Base-by-base conservation (phyloP, 2,329 filamentous ascomycete species). In the Tolypocladium album region DNA sequence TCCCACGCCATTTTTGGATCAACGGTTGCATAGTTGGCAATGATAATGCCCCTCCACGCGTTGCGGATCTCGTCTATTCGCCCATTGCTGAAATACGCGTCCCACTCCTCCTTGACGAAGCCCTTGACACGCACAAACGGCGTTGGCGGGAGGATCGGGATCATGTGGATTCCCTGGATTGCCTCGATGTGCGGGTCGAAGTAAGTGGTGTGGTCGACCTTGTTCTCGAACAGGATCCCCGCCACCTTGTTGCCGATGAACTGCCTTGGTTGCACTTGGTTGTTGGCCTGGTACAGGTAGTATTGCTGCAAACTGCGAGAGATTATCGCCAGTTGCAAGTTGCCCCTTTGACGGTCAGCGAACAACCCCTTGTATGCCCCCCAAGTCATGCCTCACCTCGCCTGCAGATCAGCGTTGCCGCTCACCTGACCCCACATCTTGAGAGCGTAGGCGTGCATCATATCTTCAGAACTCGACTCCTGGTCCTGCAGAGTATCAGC, bases 381-480 rank as follows among this genome's bases (percentile, higher is more conserved):
- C 34, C 36, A 12, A 55, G 50, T 39, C 40, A 57, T 45, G 27
- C 40, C 73, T 69, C 71, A 80, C 78, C 91, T 82, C 56, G 88
- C 88, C 72, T 93, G 90, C 82, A 97, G 87, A 65, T 88, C 86
- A 6, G 74, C 74, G 73, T 97, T 88, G n/a, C 88, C 86, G 63
- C 81, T 86, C 3, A 88, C 87, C 40, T 80, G 81, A 5, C 92
- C 94, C 94, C 94, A 97, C 87, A 97, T 90, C 79, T 96, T 96
- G 69, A 97, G 75, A 0, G 88, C 90, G 72, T 94, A 96, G 8
- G 86, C 84, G 61, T 89, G 87, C 85, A 97, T 92, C 64, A 86
- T 85, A 72, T 97, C 94, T 74, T 97, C 93, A 0, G 90, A 93
- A 55, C 88, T 90, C 38, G 90, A 94, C 72, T 97, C 94, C 75